Percentiles rank a stretch among this genome's conserved stretches.
Evolutionary conservation across 202 grass and related monocot species (phyloP).

Genomic region (Digitaria exilis): DNA sequence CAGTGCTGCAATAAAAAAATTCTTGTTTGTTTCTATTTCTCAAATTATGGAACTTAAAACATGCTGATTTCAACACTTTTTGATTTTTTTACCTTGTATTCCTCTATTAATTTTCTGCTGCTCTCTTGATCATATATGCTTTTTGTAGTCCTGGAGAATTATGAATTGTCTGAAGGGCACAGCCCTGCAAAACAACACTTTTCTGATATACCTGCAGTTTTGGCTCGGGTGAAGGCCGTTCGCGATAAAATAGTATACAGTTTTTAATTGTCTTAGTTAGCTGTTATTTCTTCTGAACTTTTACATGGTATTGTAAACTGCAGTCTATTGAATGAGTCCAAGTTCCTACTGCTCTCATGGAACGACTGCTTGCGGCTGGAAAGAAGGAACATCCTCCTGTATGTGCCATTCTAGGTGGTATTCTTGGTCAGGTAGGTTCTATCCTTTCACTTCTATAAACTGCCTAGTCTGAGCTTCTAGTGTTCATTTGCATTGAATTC

Average conservation of each 20-base stretch:
- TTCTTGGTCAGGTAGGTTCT: conserved; percentile 90
- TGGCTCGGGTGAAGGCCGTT: conserved; percentile 66
- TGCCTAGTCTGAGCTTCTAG: neutral
- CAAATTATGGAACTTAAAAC: conserved; percentile 3
- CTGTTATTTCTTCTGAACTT: conserved; percentile 5
- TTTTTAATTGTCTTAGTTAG: conserved; percentile 13
- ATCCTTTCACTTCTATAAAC: neutral
- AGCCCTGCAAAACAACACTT: conserved; percentile 59
- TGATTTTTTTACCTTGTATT: neutral
- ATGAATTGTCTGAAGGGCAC: conserved; percentile 67
- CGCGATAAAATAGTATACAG: conserved; percentile 67
- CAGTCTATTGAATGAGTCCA: conserved; percentile 86
- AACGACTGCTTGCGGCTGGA: conserved; percentile 72
- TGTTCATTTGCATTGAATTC: neutral
- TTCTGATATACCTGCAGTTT: conserved; percentile 69
- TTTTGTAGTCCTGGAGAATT: conserved; percentile 79
- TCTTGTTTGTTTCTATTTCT: neutral
- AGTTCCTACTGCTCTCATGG: conserved; percentile 59
- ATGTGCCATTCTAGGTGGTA: conserved; percentile 88
- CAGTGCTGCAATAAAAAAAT: neutral
- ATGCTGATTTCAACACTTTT: neutral
- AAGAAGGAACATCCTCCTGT: conserved; percentile 82
- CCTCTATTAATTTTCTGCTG: neutral
- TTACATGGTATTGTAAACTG: conserved; percentile 45
- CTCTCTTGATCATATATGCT: conserved; percentile 13